phyloP scores from a whole-genome alignment of 495 filamentous ascomycete genomes.

The Penicillium lividum region DNA sequence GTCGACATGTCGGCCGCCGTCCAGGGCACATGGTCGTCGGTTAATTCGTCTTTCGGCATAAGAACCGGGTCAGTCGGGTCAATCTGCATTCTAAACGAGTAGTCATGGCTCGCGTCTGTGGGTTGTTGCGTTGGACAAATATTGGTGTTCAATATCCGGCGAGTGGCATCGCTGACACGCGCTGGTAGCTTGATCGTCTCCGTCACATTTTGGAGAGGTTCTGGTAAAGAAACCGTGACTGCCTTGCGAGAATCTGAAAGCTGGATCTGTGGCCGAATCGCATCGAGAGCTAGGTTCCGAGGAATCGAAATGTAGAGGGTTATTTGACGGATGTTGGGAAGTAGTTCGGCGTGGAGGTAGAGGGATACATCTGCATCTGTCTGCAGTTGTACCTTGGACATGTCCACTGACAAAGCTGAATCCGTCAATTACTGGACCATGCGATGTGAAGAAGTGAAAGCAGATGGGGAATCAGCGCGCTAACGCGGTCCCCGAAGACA shows the following conservation, averaged over 20 bases:
- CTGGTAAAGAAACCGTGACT: slow-evolving; percentile 41
- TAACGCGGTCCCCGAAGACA: background rate
- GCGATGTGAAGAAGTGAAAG: background rate
- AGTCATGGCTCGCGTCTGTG: slow-evolving; percentile 24
- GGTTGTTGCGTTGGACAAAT: slow-evolving; percentile 3
- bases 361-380: slow-evolving; percentile 24
- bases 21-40: slow-evolving; percentile 65
- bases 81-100: slow-evolving; percentile 71
- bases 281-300: slow-evolving; percentile 42
- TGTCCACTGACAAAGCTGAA: slow-evolving; percentile 1
- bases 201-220: slow-evolving; percentile 44
- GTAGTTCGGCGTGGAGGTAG: slow-evolving; percentile 80
- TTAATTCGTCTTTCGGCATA: slow-evolving; percentile 25
- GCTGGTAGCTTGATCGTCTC: slow-evolving; percentile 67
- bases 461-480: background rate
- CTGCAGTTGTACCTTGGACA: slow-evolving; percentile 1
- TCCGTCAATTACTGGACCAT: background rate
- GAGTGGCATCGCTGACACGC: slow-evolving; percentile 45
- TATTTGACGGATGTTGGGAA: slow-evolving; percentile 83
- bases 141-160: slow-evolving; percentile 19
- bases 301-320: slow-evolving; percentile 70
- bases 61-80: slow-evolving; percentile 38
- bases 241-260: slow-evolving; percentile 44
- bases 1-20: slow-evolving; percentile 61
- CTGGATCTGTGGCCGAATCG: slow-evolving; percentile 28